Evolutionary conservation across 1,284 basidiomycete genomes (phyloP).

Genomic region (Cryptococcus sp.): DNA sequence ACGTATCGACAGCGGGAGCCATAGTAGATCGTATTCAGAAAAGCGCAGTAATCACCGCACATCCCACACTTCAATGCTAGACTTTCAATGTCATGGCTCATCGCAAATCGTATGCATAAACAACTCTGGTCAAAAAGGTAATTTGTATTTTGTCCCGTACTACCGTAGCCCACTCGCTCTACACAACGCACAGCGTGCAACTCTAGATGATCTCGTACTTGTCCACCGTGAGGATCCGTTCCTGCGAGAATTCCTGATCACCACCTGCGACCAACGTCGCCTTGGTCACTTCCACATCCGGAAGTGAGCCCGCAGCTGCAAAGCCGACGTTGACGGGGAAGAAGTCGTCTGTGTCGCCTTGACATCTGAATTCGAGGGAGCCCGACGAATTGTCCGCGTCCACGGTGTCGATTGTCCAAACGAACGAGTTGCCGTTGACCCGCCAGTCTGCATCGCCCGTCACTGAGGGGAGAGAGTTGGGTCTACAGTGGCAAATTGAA

Average conservation of each 20-base stretch:
- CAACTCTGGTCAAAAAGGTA: conserved; percentile 2
- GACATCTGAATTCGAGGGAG: conserved; percentile 83
- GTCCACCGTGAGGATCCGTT: conserved; percentile 70
- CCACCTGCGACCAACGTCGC: conserved; percentile 64
- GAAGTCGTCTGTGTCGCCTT: conserved; percentile 78
- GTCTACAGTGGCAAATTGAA: conserved; percentile 51
- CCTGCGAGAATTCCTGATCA: conserved; percentile 72
- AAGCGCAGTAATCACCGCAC: no score
- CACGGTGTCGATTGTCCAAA: conserved; percentile 70
- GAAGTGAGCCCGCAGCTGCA: conserved; percentile 73
- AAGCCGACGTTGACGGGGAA: conserved; percentile 91
- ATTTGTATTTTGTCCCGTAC: not conserved
- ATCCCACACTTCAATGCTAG: no score
- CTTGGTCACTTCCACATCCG: conserved; percentile 65
- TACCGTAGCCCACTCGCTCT: not conserved
- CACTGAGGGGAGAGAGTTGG: conserved; percentile 82
- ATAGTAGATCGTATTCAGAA: no score
- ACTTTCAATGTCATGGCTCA: not conserved
- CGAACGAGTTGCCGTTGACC: conserved; percentile 77
- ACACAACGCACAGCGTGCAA: not conserved
- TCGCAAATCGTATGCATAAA: conserved; percentile 13
- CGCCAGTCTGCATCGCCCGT: conserved; percentile 74
- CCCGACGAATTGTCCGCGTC: conserved; percentile 64
- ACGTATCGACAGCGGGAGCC: no score
- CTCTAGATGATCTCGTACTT: conserved; percentile 60